Base-by-base conservation (phyloP, 768 basidiomycete genomes). In the Lactifluus volemus region DNA sequence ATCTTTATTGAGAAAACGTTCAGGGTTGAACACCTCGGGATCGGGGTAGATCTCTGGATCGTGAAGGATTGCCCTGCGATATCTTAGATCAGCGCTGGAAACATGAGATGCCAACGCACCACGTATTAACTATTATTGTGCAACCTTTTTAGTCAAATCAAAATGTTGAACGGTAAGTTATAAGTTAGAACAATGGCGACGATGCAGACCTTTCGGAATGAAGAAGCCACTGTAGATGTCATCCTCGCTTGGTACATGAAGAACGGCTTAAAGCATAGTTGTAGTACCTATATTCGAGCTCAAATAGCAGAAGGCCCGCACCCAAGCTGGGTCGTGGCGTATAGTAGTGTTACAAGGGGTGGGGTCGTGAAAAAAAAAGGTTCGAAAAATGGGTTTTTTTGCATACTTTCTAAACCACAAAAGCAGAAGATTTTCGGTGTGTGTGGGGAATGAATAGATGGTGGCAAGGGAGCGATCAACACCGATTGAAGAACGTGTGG, bases 231-330 rank as follows among this genome's bases (percentile, higher is more conserved):
- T 41, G 12, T 63, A 63, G 7, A 60, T 19, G 36, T 60, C 59
- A 19, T 63, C 59, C 15, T 55, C 29, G 21, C 7, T 41, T 32
- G 44, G 52, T 14, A 42, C 36, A 17, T 60, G 58, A 6, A 84
- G 82, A 49, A 85, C 74, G 53, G 74, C 83, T 84, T 38, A 38
- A 38, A 3, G 38, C 38, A 38, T 38, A 38, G 38, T 38, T 38
- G 38, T 38, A 38, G 12, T 11, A 38, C 12, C 3, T 8, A 10
- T 3, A 11, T 38, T 38, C 6, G 38, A 12, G 11, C 38, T 38
- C 38, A 38, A 3, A 38, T 5, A 38, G 25, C 34, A 8, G 9
- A 21, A 1, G 44, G 11, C 38, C 50, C 60, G 5, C 65, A 81
- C 83, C 78, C 9, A 83, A 62, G 11, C n/a, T n/a, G n/a, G n/a